Evolutionary conservation across 2,329 filamentous ascomycete genomes (phyloP), one percentile per base, ranked within the genome.

Genomic region (Sporothrix mexicana): DNA sequence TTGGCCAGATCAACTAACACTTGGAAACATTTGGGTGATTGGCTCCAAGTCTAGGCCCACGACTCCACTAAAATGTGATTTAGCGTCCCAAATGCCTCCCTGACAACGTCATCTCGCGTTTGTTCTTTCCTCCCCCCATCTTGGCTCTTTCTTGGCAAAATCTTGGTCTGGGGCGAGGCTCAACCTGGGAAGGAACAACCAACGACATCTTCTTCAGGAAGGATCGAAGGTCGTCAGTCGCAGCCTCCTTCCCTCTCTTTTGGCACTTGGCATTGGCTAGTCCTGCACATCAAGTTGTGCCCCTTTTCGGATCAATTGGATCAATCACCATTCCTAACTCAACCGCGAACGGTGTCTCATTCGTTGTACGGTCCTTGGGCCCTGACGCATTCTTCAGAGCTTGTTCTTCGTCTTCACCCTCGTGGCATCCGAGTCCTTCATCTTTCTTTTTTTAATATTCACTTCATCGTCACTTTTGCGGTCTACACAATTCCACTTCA

Each of bases 61-160:
- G 3, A 36, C 30, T 36, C 30, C 30, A 36, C 30, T 36, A 36
- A 36, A 36, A 36, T 36, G 30, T 36, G 30, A 36, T 36, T 36
- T 36, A 36, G 30, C 30, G 30, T 36, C 30, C 20, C 15, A 20
- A 25, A 25, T 13, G 10, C 2, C 17, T 12, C 41, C 41, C 41
- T 66, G 41, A 66, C 20, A 23, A 43, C 4, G 61, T 64, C 61
- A 45, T 47, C 41, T 20, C 41, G n/a, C 61, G 36, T 47, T 64
- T 20, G n/a, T 12, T 47, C 41, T 66, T 47, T 10, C 41, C 7
- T 45, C 45, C 55, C 55, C 55, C 30, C 55, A 6, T 36, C 15
- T 36, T 64, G 9, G 41, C 59, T 62, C 59, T 62, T 64, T 64
- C 61, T 64, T 66, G 61, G 61, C 61, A 66, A 25, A 66, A 45